phyloP scores from a whole-genome alignment of 2,329 filamentous ascomycete genomes.

The Colletotrichum cuscutae region DNA sequence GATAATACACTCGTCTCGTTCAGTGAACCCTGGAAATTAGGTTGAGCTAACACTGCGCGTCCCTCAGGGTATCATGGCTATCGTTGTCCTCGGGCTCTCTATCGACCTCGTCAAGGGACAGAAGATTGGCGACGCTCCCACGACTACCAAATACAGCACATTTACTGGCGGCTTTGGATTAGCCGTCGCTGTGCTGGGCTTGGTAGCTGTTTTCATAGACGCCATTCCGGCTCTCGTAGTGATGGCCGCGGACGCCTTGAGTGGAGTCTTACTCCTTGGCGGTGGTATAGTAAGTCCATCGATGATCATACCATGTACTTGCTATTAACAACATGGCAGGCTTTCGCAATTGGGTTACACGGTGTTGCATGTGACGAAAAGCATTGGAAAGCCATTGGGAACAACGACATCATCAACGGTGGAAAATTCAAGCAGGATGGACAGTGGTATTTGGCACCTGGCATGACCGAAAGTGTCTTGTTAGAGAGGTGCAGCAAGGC shows the following conservation, averaged over 20 bases:
- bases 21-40: background rate
- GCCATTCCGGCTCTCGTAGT: constrained; percentile 21
- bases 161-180: constrained; percentile 30
- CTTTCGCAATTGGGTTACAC: constrained; percentile 15
- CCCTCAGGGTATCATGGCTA: constrained; percentile 23
- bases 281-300: constrained; percentile 29
- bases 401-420: constrained; percentile 15
- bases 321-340: background rate
- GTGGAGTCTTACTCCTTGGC: constrained; percentile 22
- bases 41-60: background rate
- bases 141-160: constrained; percentile 19
- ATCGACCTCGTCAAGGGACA: constrained; percentile 14
- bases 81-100: constrained; percentile 29
- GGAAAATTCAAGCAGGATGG: background rate
- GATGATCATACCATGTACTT: background rate
- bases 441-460: background rate
- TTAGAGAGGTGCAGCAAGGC: constrained; percentile 22
- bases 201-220: constrained; percentile 20
- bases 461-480: background rate
- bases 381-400: fast-evolving
- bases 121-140: constrained; percentile 12
- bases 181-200: constrained; percentile 10
- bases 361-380: constrained; percentile 7
- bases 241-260: constrained; percentile 22
- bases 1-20: background rate